Conservation (phyloP, 306 rosid species). For the Nissolia schottii region DNA sequence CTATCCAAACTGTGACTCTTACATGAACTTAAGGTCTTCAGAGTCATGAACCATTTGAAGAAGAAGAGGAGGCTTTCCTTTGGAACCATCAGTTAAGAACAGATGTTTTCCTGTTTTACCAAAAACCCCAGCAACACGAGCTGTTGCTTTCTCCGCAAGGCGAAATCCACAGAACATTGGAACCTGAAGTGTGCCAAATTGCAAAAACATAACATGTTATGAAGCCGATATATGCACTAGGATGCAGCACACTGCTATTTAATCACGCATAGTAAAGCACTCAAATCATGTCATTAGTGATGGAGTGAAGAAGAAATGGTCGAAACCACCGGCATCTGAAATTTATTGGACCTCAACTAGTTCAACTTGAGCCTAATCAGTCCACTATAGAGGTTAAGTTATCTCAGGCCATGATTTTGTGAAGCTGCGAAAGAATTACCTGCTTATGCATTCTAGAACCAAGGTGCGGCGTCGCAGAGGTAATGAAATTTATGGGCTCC, state of each 20-base stretch:
- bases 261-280: background rate
- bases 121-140: slow-evolving; percentile 47
- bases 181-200: slow-evolving; percentile 42
- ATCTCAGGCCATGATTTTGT: background rate
- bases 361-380: too few relatives aligned
- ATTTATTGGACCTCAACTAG: too few relatives aligned
- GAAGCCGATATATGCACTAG: background rate
- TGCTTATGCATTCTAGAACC: slow-evolving; percentile 90
- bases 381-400: too few relatives aligned
- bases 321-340: too few relatives aligned
- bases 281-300: too few relatives aligned
- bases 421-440: slow-evolving; percentile 33
- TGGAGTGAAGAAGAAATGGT: too few relatives aligned
- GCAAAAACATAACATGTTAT: slow-evolving; percentile 19
- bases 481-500: slow-evolving; percentile 76
- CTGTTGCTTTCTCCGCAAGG: slow-evolving; percentile 60
- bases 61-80: slow-evolving; percentile 82
- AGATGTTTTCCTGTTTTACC: slow-evolving; percentile 80
- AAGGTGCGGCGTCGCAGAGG: slow-evolving; percentile 85
- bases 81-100: slow-evolving; percentile 53
- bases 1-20: slow-evolving; percentile 23
- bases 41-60: slow-evolving; percentile 68
- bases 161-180: slow-evolving; percentile 72
- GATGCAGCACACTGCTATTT: background rate
- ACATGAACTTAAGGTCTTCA: slow-evolving; percentile 73